These are phyloP conservation scores for Ricinus communis DNA, from an alignment of 345 rosid species.

Conservation along the genomic window DNA sequence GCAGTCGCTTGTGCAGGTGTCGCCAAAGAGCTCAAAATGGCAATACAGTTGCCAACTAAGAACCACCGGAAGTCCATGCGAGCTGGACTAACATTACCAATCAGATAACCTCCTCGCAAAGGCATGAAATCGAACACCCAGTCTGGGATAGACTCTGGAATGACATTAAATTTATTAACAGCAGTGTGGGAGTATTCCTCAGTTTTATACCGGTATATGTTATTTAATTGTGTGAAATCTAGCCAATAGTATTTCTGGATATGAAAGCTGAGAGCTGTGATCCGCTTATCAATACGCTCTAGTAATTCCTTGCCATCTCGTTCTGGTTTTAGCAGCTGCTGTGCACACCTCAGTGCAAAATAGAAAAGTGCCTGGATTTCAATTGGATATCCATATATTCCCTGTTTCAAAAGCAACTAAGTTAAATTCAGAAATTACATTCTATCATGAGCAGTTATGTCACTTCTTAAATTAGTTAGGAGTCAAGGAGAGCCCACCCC, in stretches of 20 bases:
- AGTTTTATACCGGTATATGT: conserved; percentile 56
- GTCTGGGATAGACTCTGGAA: conserved; percentile 19
- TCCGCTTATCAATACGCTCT: conserved; percentile 48
- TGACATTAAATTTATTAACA: conserved; percentile 16
- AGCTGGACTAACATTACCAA: conserved; percentile 26
- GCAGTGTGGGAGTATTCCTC: conserved; percentile 41
- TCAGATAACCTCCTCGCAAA: conserved; percentile 24
- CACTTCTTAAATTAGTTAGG: not conserved
- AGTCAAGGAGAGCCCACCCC: not conserved
- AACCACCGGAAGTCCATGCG: conserved; percentile 28
- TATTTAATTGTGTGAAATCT: conserved; percentile 47
- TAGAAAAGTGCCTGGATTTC: conserved; percentile 63
- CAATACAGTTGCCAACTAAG: conserved; percentile 18
- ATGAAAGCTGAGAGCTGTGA: conserved; percentile 51
- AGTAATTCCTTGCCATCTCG: conserved; percentile 50
- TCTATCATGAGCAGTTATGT: not conserved
- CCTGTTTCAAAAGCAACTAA: conserved; percentile 23
- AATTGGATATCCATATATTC: conserved; percentile 44
- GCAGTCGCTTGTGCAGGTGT: conserved; percentile 24
- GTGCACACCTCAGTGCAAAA: conserved; percentile 55
- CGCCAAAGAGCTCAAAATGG: conserved; percentile 19
- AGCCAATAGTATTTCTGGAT: conserved; percentile 52
- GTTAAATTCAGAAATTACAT: not conserved
- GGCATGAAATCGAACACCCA: conserved; percentile 30
- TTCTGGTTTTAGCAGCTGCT: conserved; percentile 56